Base-by-base conservation (phyloP, 2,329 filamentous ascomycete species). In the Fusarium avenaceum region DNA sequence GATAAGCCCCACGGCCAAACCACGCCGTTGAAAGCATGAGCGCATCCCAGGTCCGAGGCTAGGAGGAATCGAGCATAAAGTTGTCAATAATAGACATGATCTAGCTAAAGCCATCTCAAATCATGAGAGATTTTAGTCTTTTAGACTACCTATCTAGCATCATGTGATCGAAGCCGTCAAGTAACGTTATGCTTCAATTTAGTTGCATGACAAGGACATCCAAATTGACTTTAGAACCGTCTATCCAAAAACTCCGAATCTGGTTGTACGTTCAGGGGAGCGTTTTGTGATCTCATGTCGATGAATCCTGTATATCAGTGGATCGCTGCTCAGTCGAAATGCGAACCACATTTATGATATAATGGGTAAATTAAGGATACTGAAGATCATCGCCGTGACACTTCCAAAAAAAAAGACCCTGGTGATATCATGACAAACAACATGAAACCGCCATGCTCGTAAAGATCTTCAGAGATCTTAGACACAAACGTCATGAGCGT, bases 301-400 rank as follows among this genome's bases (percentile, higher is more conserved):
- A 38, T 26, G 46, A 48, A 15, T 49, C 22, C 11, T 17, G 28
- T 9, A 10, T 10, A 38, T 38, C 35, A n/a, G 35, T 50, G 53
- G 49, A 63, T 42, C 48, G 10, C 19, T 30, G 17, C 38, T 19
- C 24, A 14, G 28, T 56, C 33, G 43, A 33, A 26, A 28, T 43
- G 46, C 28, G 67, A 53, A 53, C 67, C 67, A 65, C 63, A 67
- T 46, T 65, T 65, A 70, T 70, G 67, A 70, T 65, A 50, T 57
- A 68, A 62, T 59, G 20, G 28, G 68, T 32, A 28, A 60, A 43
- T 30, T 11, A 24, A 57, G 15, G 30, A 43, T 38, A 24, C 6
- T 42, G 39, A 19, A 24, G 59, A 65, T 70, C 67, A 47, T 62
- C 67, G 39, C 39, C 14, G 35, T 39, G 53, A 60, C 35, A 49